Conservation (phyloP, 1,139 yeast species). For the Suzukiozyma palmioleophila region DNA sequence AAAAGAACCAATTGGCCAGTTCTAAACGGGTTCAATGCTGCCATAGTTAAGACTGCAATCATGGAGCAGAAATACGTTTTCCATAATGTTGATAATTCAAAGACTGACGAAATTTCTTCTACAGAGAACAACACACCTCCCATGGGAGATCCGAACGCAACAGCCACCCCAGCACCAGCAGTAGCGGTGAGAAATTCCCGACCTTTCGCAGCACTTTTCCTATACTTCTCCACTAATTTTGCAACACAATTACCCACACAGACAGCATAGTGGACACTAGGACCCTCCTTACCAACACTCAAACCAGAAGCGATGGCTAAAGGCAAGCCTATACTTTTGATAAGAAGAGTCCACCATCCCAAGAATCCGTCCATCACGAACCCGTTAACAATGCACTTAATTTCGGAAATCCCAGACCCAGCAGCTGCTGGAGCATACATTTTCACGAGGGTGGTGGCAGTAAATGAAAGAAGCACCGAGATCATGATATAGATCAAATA, state of each 20-base stretch:
- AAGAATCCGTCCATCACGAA: conserved; percentile 77
- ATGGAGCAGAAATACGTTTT: conserved; percentile 88
- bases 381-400: conserved; percentile 92
- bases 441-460: conserved; percentile 67
- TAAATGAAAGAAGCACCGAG: conserved; percentile 57
- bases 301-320: conserved; percentile 80
- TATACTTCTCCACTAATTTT: conserved; percentile 42
- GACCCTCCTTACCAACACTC: conserved; percentile 82
- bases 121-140: conserved; percentile 68
- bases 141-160: conserved; percentile 70
- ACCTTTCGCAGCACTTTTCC: conserved; percentile 44
- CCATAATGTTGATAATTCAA: conserved; percentile 81
- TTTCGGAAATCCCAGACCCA: conserved; percentile 95
- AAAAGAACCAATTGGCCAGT: conserved; percentile 93
- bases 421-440: conserved; percentile 86
- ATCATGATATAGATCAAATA: conserved; percentile 57
- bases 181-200: conserved; percentile 58
- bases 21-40: conserved; percentile 80
- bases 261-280: conserved; percentile 81
- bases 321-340: conserved; percentile 81
- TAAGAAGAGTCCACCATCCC: conserved; percentile 64
- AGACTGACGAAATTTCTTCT: conserved; percentile 71
- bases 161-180: conserved; percentile 70
- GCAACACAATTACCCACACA: conserved; percentile 73
- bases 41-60: conserved; percentile 77